Conservation (phyloP, 2,329 filamentous ascomycete genomes). For the Lachnellula cervina region DNA sequence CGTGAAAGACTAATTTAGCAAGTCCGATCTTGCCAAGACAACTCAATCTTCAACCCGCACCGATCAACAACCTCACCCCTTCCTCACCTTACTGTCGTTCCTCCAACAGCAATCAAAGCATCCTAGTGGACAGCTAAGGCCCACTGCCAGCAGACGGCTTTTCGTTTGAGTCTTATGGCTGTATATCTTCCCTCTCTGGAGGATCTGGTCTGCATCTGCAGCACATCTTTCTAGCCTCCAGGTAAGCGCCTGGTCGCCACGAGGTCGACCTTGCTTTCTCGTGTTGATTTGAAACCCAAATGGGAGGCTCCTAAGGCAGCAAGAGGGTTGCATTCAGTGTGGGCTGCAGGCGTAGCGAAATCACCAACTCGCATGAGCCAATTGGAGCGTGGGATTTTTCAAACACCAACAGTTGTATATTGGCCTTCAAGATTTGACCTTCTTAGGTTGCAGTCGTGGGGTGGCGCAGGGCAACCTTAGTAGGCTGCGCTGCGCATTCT, state of each 20-base stretch:
- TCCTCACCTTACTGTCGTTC: conserved; percentile 1
- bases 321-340: not conserved
- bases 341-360: not conserved
- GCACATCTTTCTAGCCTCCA: not conserved
- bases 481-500: not conserved
- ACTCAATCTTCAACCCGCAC: not conserved
- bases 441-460: not conserved
- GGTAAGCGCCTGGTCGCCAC: no score
- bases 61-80: conserved; percentile 1
- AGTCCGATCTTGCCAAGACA: no score
- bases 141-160: not conserved
- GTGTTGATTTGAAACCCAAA: not conserved
- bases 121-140: not conserved
- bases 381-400: not conserved
- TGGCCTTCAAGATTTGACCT: not conserved
- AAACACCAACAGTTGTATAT: not conserved
- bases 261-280: not conserved
- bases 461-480: not conserved
- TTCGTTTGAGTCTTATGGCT: not conserved
- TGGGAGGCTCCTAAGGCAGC: not conserved
- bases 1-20: no score
- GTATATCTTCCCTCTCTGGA: not conserved
- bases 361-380: not conserved
- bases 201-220: not conserved
- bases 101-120: not conserved